Base-by-base conservation (phyloP, 139 green algal genomes). In the Yamagishiella unicocca region DNA sequence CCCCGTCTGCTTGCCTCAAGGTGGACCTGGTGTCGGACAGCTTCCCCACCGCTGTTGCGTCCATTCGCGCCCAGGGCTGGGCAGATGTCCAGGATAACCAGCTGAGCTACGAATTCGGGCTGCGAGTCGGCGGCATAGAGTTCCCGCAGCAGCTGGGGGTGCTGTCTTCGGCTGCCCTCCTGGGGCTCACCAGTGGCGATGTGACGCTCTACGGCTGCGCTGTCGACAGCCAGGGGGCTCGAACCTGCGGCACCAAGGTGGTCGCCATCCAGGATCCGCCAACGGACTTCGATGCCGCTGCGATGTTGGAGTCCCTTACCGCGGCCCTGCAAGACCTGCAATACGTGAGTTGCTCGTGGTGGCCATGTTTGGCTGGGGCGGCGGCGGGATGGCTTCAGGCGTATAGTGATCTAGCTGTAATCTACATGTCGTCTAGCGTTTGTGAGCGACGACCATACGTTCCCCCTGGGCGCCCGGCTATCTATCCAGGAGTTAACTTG, bases 101-200 rank as follows among this genome's bases (percentile, higher is more conserved):
- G 46, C 61, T 86, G 43, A 55, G 64, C n/a, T 86, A 68, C 42
- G 80, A 86, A 64, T 86, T 86, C 25, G 80, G 80, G 1, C 2
- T 85, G 22, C 58, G 40, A 25, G 25, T 4, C 37, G 17, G 25
- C n/a, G 27, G 17, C n/a, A n/a, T 45, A 6, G 64, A 78, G 45
- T 2, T 24, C 14, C 25, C 68, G 62, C 80, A 86, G 80, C 80
- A 67, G 62, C 2, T 86, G 27, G 43, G 64, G 22, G 14, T 14
- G 40, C 2, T 24, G 19, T 29, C 64, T 40, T 62, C 62, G 29
- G 62, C 80, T 8, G 25, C 62, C 7, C 42, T 86, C 5, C 43
- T 86, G 80, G 80, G 80, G 8, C 64, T 86, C 31, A 8, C 43
- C 14, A 4, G n/a, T 27, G 80, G 80, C n/a, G 35, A 27, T 35